Evolutionary conservation across 495 filamentous ascomycete species (phyloP).

Genomic region (Thozetella sp.): DNA sequence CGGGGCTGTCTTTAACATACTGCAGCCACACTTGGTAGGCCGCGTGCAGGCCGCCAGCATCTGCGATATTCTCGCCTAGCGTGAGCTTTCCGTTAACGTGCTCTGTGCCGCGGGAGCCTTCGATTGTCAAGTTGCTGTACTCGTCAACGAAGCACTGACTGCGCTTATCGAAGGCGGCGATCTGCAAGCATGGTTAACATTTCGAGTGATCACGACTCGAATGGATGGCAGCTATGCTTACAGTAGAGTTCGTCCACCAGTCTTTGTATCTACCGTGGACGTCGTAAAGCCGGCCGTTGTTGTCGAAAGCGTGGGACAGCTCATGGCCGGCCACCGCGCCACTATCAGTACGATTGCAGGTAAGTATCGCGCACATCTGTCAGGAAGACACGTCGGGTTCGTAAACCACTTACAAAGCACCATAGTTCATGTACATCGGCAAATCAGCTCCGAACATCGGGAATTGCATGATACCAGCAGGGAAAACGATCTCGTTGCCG

Average conservation of each 20-base stretch:
- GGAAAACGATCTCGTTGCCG: conserved; percentile 73
- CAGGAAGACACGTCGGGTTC: neutral
- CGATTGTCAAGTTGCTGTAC: conserved; percentile 64
- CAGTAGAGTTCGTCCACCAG: conserved; percentile 71
- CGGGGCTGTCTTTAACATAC: conserved; percentile 41
- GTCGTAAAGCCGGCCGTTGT: conserved; percentile 70
- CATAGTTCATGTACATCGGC: conserved; percentile 68
- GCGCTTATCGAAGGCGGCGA: conserved; percentile 57
- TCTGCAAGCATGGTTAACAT: neutral
- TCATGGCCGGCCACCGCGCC: conserved; percentile 74
- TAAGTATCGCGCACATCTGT: neutral
- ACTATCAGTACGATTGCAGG: neutral
- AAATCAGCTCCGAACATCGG: conserved; percentile 64
- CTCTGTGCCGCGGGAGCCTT: conserved; percentile 53
- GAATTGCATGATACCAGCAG: conserved; percentile 74
- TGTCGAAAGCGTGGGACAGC: conserved; percentile 74
- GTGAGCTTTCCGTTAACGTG: conserved; percentile 72
- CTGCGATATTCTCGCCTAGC: conserved; percentile 76
- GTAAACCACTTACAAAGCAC: conserved; percentile 49
- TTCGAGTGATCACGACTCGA: neutral
- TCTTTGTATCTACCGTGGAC: conserved; percentile 69
- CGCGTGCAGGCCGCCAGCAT: conserved; percentile 70
- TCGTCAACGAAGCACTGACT: conserved; percentile 73
- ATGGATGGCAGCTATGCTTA: conserved; percentile 24
- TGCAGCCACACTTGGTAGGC: conserved; percentile 64